Base-by-base conservation (phyloP, 2,329 filamentous ascomycete genomes). In the Incumbomyces delicatus region DNA sequence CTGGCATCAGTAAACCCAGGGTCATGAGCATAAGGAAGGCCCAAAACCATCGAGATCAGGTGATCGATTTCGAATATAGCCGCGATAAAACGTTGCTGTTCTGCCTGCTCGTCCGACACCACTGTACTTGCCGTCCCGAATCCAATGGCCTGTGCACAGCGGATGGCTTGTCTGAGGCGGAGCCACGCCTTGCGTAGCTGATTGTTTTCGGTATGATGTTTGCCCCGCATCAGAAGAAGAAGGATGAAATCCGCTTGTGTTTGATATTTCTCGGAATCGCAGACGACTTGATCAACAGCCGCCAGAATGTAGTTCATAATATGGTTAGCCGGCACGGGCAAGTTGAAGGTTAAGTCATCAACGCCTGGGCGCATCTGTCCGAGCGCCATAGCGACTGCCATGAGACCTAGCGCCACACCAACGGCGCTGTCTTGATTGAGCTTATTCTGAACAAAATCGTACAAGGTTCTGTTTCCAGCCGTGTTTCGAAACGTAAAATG, bases 181-280 rank as follows among this genome's bases (percentile, higher is more conserved):
- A 56, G 34, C 52, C 53, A 56, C 10, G 50, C 49, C 38, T 56
- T 56, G 16, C 53, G 49, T 10, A 56, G 44, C 36, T 56, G 54
- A 36, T 53, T 50, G 18, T 43, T 44, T 41, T 56, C 54, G 14
- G 50, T 51, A 38, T 50, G 52, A 30, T 54, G 53, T 32, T 57
- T 57, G 35, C 49, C 46, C 12, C 50, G 47, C 46, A 51, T 49
- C 50, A 57, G 52, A 16, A 50, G 40, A 4, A 55, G 44, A 8
- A 54, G 44, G 22, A 57, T 36, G 11, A 49, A 41, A 37, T 46
- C 44, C 2, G 44, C 22, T 18, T 54, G 49, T 14, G 18, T 35
- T 17, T 38, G 48, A 22, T 55, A 51, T 12, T 35, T 41, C 11
- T 41, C 33, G 14, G 49, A 47, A 22, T 46, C 53, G 27, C 54